Evolutionary conservation across 441 rosid genomes (phyloP).

Genomic region (Adansonia rubrostipa): DNA sequence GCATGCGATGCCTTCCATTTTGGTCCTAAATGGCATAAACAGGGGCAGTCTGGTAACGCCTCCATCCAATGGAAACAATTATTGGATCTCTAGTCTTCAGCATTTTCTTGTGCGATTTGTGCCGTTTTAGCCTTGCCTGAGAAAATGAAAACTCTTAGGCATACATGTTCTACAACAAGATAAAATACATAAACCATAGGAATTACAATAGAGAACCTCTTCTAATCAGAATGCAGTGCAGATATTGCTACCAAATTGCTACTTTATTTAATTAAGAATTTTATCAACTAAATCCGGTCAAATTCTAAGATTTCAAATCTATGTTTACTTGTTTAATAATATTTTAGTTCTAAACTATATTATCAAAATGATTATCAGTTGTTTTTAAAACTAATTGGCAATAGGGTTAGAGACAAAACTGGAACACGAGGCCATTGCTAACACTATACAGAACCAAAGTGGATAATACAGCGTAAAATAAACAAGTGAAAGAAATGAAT

Average conservation of each 20-base stretch:
- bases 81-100: constrained; percentile 91
- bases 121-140: constrained; percentile 79
- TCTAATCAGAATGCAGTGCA: not conserved
- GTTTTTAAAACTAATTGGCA: not conserved
- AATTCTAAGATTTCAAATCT: not conserved
- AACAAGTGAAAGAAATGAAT: not conserved
- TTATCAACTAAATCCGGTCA: not conserved
- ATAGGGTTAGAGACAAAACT: not conserved
- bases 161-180: not conserved
- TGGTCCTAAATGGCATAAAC: constrained; percentile 80
- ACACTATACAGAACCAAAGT: not conserved
- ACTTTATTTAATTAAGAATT: not conserved
- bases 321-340: constrained; percentile 1
- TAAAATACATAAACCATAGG: not conserved
- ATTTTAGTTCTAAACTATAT: not conserved
- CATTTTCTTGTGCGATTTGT: constrained; percentile 90
- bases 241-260: not conserved
- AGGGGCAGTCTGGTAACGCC: constrained; percentile 87
- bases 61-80: constrained; percentile 93
- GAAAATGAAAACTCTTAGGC: constrained; percentile 19
- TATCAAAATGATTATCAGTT: not conserved
- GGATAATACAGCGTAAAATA: not conserved
- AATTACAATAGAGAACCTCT: not conserved
- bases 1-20: constrained; percentile 92
- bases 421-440: not conserved